Evolutionary conservation across 768 basidiomycete genomes (phyloP).

Genomic region (Boletus pseudopeckii): DNA sequence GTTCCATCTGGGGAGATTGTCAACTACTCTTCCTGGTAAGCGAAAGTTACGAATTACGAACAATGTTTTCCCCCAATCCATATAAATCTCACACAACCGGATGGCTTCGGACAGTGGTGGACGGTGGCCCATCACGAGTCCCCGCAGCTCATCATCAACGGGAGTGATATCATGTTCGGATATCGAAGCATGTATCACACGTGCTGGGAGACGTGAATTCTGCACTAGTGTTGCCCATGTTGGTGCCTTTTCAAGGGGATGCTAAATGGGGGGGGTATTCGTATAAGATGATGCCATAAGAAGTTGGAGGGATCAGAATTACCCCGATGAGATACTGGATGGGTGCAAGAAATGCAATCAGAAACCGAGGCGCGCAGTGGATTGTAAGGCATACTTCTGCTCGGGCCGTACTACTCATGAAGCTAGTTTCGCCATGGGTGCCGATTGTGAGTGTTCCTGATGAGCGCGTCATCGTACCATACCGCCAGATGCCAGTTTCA

Average conservation of each 20-base stretch:
- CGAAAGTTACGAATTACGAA: constrained; percentile 30
- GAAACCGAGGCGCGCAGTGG: not conserved
- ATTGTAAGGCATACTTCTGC: constrained; percentile 50
- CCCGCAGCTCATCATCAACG: constrained; percentile 35
- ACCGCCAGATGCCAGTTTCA: not conserved
- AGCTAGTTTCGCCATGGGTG: constrained; percentile 50
- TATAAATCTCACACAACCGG: constrained; percentile 59
- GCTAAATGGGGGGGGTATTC: constrained; percentile 14
- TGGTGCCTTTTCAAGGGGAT: constrained; percentile 18
- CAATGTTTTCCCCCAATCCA: constrained; percentile 60
- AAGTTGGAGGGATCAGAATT: constrained; percentile 2
- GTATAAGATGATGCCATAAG: not conserved
- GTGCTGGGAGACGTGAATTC: constrained; percentile 39
- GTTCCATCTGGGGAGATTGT: constrained; percentile 41
- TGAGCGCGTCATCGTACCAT: not conserved
- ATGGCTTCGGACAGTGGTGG: constrained; percentile 60
- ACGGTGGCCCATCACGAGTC: constrained; percentile 45
- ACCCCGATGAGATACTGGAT: constrained; percentile 59
- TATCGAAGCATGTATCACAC: constrained; percentile 37
- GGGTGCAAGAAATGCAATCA: not conserved
- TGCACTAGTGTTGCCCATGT: constrained; percentile 15
- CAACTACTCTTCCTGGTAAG: not conserved
- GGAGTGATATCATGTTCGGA: constrained; percentile 32
- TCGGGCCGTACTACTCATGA: constrained; percentile 63
- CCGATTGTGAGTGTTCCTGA: constrained; percentile 58